Conservation (phyloP, 805 yeast species). For the Pachysolen tannophilus region DNA sequence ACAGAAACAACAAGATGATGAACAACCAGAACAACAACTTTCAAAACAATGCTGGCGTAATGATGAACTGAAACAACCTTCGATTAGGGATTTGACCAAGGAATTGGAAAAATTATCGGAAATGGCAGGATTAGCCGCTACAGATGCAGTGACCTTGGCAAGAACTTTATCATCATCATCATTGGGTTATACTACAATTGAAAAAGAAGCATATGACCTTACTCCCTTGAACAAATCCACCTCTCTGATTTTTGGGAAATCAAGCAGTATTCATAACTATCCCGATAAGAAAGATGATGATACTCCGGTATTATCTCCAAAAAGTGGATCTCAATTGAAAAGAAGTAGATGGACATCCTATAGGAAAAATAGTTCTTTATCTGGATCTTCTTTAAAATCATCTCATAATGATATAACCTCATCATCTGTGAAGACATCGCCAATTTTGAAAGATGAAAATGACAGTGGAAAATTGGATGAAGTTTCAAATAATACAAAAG, state of each 20-base stretch:
- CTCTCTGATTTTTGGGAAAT: conserved; percentile 22
- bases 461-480: too few relatives aligned
- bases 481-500: too few relatives aligned
- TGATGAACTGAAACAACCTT: conserved; percentile 40
- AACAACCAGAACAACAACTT: conserved; percentile 3
- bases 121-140: conserved; percentile 69
- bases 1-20: conserved; percentile 2
- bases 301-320: conserved; percentile 9
- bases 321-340: conserved; percentile 17
- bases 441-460: too few relatives aligned
- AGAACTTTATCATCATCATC: conserved; percentile 69
- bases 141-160: conserved; percentile 79
- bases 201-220: conserved; percentile 33
- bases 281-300: conserved; percentile 12
- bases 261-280: too few relatives aligned
- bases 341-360: conserved; percentile 46
- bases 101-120: conserved; percentile 71
- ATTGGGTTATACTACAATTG: conserved; percentile 47
- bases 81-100: conserved; percentile 61
- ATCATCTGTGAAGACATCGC: too few relatives aligned
- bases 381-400: too few relatives aligned
- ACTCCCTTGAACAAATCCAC: not conserved
- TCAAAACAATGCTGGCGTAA: not conserved
- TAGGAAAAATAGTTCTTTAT: too few relatives aligned
- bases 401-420: too few relatives aligned